Conservation (phyloP, 1,284 basidiomycete species). For the Boletus subluridellus region DNA sequence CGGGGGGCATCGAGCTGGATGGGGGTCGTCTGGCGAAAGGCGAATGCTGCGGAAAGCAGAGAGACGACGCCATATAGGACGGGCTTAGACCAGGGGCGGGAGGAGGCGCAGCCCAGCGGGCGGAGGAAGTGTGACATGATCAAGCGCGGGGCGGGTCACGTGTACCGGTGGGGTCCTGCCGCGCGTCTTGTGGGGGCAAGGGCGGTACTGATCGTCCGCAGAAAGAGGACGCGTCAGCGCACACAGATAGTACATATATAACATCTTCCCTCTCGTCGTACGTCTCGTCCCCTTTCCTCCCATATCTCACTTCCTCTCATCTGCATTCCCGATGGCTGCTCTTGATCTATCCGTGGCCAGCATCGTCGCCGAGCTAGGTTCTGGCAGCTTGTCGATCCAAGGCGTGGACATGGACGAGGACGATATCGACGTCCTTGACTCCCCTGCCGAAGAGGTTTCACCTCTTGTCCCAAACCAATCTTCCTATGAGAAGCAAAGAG, state of each 20-base stretch:
- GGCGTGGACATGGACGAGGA: slow-evolving; percentile 36
- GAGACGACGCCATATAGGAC: slow-evolving; percentile 36
- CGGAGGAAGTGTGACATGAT: slow-evolving; percentile 20
- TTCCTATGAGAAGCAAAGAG: slow-evolving; percentile 52
- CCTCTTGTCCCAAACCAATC: slow-evolving; percentile 27
- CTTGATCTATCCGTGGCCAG: slow-evolving; percentile 26
- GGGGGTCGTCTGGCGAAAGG: slow-evolving; percentile 23
- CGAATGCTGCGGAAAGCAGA: slow-evolving; percentile 34
- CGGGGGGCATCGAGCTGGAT: slow-evolving; percentile 41
- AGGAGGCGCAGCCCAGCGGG: not conserved
- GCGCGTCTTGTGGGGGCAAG: not conserved
- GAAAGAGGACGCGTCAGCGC: slow-evolving; percentile 30
- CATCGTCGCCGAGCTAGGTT: slow-evolving; percentile 29
- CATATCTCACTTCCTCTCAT: slow-evolving; percentile 19
- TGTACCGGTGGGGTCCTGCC: slow-evolving; percentile 1
- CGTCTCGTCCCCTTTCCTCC: slow-evolving; percentile 26
- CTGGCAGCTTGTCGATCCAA: slow-evolving; percentile 27
- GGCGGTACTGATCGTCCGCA: slow-evolving; percentile 1
- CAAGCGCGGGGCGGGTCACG: slow-evolving; percentile 14
- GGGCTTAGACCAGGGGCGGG: slow-evolving; percentile 19
- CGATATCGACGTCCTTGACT: slow-evolving; percentile 33
- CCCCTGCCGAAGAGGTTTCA: slow-evolving; percentile 29
- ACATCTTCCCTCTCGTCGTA: slow-evolving; percentile 17
- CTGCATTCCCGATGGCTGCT: slow-evolving; percentile 23
- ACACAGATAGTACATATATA: slow-evolving; percentile 12